Percentiles rank a stretch among this genome's conserved stretches.
These are phyloP conservation scores for Astrephomene gubernaculifera DNA, from an alignment of 139 green algal genomes.

Conservation along the genomic window DNA sequence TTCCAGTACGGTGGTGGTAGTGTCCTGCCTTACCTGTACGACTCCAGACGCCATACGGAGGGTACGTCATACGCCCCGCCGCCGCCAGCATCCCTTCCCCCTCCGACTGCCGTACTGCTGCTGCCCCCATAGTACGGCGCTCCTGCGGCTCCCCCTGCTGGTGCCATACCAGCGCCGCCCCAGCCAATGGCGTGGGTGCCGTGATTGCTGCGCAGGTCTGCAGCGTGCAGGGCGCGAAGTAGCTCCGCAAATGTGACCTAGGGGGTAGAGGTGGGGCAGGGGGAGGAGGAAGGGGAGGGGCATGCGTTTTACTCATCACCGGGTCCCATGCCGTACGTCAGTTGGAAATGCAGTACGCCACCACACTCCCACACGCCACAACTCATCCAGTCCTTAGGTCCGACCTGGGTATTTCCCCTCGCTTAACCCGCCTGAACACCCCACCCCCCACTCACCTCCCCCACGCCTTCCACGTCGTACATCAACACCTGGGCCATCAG, in stretches of 20 bases:
- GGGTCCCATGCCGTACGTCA: too few relatives aligned
- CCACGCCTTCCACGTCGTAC: conserved; percentile 42
- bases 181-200: conserved; percentile 37
- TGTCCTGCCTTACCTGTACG: conserved; percentile 28
- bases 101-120: too few relatives aligned
- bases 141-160: background rate
- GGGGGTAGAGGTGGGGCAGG: too few relatives aligned
- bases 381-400: too few relatives aligned
- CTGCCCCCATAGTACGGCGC: background rate
- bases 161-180: background rate
- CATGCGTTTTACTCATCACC: too few relatives aligned
- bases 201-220: conserved; percentile 31
- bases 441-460: background rate
- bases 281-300: too few relatives aligned
- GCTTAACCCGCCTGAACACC: background rate
- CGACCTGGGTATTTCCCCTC: too few relatives aligned
- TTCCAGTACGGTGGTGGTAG: too few relatives aligned
- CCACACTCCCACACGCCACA: too few relatives aligned
- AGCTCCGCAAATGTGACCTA: conserved; percentile 55
- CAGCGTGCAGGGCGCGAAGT: conserved; percentile 44
- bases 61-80: conserved; percentile 15
- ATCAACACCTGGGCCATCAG: conserved; percentile 46
- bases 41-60: conserved; percentile 31
- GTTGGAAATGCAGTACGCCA: too few relatives aligned
- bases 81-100: too few relatives aligned